Conservation (phyloP, 2,329 filamentous ascomycete species). For the Fusarium sambucinum region DNA sequence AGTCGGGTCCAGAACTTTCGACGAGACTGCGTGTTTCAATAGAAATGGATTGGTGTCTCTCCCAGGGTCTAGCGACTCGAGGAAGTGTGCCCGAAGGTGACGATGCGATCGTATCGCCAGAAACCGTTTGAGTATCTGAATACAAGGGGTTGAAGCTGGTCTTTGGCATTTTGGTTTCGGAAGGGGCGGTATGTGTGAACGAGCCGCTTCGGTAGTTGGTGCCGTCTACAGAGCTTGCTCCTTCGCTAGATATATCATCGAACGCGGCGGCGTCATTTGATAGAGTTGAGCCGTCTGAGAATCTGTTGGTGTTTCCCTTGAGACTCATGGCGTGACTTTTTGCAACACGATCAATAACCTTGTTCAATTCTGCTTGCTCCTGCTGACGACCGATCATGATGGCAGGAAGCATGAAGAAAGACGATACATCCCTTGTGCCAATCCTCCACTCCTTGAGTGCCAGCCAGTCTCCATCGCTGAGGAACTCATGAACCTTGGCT, state of each 20-base stretch:
- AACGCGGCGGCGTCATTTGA: conserved; percentile 62
- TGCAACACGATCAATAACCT: conserved; percentile 81
- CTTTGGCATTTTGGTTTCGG: conserved; percentile 57
- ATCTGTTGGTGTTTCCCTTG: conserved; percentile 58
- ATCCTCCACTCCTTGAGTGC: conserved; percentile 80
- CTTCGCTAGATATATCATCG: conserved; percentile 70
- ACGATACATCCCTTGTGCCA: conserved; percentile 87
- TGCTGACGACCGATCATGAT: conserved; percentile 82
- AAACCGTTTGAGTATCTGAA: conserved; percentile 57
- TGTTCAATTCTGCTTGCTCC: conserved; percentile 77
- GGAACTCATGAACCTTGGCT: conserved; percentile 76
- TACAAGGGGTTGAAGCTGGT: conserved; percentile 57
- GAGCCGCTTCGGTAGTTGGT: conserved; percentile 63
- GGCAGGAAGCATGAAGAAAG: conserved; percentile 88
- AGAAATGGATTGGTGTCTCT: conserved; percentile 65
- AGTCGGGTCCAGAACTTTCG: conserved; percentile 60
- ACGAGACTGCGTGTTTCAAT: conserved; percentile 61
- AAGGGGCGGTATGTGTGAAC: conserved; percentile 59
- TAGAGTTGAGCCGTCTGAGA: conserved; percentile 67
- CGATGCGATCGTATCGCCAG: conserved; percentile 62
- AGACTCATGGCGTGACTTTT: conserved; percentile 68
- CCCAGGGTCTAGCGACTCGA: conserved; percentile 61
- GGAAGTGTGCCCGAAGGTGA: conserved; percentile 56
- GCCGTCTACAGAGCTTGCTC: conserved; percentile 68
- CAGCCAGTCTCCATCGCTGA: conserved; percentile 79